Evolutionary conservation across 2,329 filamentous ascomycete species (phyloP), one percentile per base, ranked within the genome.

Genomic region (Ophiostoma sp.): DNA sequence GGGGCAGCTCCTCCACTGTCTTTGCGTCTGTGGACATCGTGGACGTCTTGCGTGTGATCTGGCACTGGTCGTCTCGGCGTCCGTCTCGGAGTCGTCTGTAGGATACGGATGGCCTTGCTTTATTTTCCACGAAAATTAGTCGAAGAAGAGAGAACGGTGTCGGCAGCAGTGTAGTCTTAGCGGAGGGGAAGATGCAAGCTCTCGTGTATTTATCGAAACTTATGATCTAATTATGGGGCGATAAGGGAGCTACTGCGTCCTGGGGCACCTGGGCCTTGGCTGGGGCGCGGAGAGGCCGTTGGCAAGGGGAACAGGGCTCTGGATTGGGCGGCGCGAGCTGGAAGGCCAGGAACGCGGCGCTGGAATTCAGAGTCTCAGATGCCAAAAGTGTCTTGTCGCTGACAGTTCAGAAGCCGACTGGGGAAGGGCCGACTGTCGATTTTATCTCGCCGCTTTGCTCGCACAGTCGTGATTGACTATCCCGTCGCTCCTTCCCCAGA

Each of bases 211-310:
- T 66, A 66, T 67, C 62, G 41, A 36, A 64, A 45, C 42, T 47
- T 16, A 14, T 45, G n/a, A 36, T 45, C 49, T 65, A 52, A 70
- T 67, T 71, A 71, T 71, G 70, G 70, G 70, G 70, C 70, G 68
- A 70, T 68, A 68, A 69, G 52, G 11, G 16, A 49, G 42, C 67
- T 68, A 64, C 42, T 44, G 60, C 1, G 27, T 27, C n/a, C 42
- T 64, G 18, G 42, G 27, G 49, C 55, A 14, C n/a, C 55, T 60
- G 55, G 14, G 5, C 36, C 12, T 12, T 38, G 16, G 40, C 16
- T 44, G 41, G 47, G n/a, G 67, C 58, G 55, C 58, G 42, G 47
- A 63, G 65, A 58, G 55, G 27, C 55, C 55, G 62, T 66, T 45
- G 69, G 68, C 68, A 64, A 70, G 68, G 67, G 69, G 68, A 67